These are phyloP conservation scores for Hypomontagnella submonticulosa DNA, from an alignment of 495 filamentous ascomycete species.

Conservation along the genomic window DNA sequence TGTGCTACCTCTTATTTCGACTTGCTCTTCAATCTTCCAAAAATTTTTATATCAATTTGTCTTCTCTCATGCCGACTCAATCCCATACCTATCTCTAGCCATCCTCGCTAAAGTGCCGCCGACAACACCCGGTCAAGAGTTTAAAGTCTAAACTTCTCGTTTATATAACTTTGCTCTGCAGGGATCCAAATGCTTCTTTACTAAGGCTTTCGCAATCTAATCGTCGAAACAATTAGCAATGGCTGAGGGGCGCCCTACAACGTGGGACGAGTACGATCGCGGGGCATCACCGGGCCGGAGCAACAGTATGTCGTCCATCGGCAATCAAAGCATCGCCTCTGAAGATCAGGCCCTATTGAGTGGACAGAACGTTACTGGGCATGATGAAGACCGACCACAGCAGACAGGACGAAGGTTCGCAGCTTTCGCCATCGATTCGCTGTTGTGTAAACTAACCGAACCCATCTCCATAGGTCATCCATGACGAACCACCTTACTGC, in stretches of 20 bases:
- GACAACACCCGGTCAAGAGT: conserved; percentile 3
- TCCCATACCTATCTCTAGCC: conserved; percentile 10
- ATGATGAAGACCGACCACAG: conserved; percentile 51
- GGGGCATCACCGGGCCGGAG: conserved; percentile 48
- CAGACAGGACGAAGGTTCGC: conserved; percentile 52
- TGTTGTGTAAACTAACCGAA: conserved; percentile 22
- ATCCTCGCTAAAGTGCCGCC: conserved; percentile 6
- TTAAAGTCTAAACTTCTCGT: background rate
- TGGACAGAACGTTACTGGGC: conserved; percentile 42
- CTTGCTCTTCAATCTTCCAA: background rate
- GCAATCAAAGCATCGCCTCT: conserved; percentile 49
- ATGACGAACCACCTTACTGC: conserved; percentile 75
- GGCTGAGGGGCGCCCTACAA: conserved; percentile 58
- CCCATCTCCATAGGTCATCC: conserved; percentile 66
- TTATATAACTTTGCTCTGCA: background rate
- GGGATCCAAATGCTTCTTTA: background rate
- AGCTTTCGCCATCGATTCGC: background rate
- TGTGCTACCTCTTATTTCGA: background rate
- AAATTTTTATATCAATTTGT: background rate
- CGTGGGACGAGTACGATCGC: conserved; percentile 63
- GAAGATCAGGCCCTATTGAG: conserved; percentile 57
- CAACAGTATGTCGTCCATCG: conserved; percentile 51
- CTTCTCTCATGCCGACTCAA: background rate
- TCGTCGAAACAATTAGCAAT: conserved; percentile 21
- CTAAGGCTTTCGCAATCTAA: background rate